Conservation (phyloP, 2,329 filamentous ascomycete genomes). For the Zopfia rhizophila region DNA sequence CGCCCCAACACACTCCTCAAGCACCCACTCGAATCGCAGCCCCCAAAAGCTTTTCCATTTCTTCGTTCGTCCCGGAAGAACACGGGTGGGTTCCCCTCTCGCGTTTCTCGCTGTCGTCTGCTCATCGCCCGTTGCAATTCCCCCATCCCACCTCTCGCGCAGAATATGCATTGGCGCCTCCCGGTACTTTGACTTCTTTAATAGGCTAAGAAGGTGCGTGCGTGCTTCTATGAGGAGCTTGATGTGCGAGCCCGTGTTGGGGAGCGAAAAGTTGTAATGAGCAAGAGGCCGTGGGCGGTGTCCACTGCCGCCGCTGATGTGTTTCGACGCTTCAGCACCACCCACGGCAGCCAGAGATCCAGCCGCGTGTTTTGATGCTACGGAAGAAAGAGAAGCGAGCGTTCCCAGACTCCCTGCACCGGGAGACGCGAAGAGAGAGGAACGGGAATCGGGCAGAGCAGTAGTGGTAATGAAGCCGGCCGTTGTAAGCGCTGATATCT, state of each 20-base stretch:
- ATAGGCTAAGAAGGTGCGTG: constrained; percentile 68
- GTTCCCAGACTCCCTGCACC: constrained; percentile 57
- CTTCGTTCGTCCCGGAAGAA: constrained; percentile 69
- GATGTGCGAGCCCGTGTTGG: constrained; percentile 73
- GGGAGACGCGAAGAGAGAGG: constrained; percentile 55
- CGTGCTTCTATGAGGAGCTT: constrained; percentile 72
- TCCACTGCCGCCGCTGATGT: constrained; percentile 67
- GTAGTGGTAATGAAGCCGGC: constrained; percentile 73
- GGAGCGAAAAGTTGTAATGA: constrained; percentile 69
- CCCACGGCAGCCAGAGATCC: constrained; percentile 76
- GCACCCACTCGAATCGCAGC: constrained; percentile 74
- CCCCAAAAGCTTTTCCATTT: constrained; percentile 79
- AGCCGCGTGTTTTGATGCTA: constrained; percentile 71
- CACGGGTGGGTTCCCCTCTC: constrained; percentile 66
- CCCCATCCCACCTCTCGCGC: constrained; percentile 77
- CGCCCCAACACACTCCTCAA: constrained; percentile 76
- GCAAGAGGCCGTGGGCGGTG: constrained; percentile 23
- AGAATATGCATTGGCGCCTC: constrained; percentile 72
- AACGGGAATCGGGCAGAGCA: constrained; percentile 45
- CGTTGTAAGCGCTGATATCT: constrained; percentile 69
- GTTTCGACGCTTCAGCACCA: constrained; percentile 71
- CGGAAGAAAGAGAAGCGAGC: constrained; percentile 69
- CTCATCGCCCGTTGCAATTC: constrained; percentile 60
- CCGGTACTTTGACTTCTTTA: constrained; percentile 68
- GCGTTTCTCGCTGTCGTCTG: constrained; percentile 61